Evolutionary conservation across 75 land plant species (phyloP).

Genomic region (Adiantum capillusveneris): DNA sequence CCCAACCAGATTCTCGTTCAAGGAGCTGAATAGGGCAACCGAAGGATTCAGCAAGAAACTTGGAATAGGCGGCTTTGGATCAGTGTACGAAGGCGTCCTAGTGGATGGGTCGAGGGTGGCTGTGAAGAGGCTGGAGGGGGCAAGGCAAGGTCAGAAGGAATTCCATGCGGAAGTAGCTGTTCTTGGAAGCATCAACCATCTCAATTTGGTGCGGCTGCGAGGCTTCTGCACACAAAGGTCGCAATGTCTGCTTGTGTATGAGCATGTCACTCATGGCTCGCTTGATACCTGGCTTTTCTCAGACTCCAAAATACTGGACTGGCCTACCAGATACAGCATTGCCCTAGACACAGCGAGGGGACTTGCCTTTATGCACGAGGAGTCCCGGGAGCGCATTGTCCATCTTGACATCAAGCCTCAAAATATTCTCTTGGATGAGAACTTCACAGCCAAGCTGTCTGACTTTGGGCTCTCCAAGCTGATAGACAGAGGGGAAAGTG

Average conservation of each 20-base stretch:
- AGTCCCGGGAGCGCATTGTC: conserved; percentile 25
- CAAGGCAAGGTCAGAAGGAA: conserved; percentile 29
- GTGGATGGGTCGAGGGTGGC: conserved; percentile 21
- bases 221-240: conserved; percentile 35
- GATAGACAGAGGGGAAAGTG: conserved; percentile 27
- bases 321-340: conserved; percentile 22
- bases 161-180: conserved; percentile 40
- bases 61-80: conserved; percentile 41
- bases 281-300: conserved; percentile 29
- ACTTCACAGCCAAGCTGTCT: conserved; percentile 32
- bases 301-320: conserved; percentile 12
- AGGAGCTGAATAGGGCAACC: conserved; percentile 18
- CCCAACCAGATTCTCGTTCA: conserved; percentile 24
- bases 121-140: conserved; percentile 29
- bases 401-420: conserved; percentile 41
- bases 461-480: conserved; percentile 41
- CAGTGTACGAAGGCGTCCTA: conserved; percentile 31
- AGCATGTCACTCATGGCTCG: conserved; percentile 36
- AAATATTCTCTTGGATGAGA: conserved; percentile 37
- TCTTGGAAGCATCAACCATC: conserved; percentile 33
- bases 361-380: conserved; percentile 30
- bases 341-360: conserved; percentile 34
- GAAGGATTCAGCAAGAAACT: conserved; percentile 23
- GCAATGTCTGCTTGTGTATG: conserved; percentile 29
- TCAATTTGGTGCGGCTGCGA: conserved; percentile 35